Conservation (phyloP, 192 early-diverging fungal genomes). For the Coemansia sp. region DNA sequence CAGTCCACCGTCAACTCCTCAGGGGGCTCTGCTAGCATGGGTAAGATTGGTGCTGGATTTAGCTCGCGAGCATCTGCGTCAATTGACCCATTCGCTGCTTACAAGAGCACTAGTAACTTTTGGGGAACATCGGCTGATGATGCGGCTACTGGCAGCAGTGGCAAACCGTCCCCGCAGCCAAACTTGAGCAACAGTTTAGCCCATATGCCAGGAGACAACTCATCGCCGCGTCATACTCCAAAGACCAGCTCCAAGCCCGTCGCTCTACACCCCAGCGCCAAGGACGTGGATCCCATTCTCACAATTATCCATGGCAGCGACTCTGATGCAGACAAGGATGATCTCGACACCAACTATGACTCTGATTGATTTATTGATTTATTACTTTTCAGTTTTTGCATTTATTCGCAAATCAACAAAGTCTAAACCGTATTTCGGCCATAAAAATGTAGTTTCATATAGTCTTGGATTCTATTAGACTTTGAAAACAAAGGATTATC, state of each 20-base stretch:
- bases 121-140: background rate
- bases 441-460: no score
- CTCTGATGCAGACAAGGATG: background rate
- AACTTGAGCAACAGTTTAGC: background rate
- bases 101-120: background rate
- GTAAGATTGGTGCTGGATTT: conserved; percentile 23
- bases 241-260: background rate
- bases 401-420: no score
- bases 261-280: background rate
- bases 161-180: background rate
- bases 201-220: background rate
- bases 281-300: conserved; percentile 13
- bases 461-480: no score
- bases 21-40: conserved; percentile 15
- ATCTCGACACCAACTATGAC: conserved; percentile 7
- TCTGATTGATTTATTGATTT: background rate
- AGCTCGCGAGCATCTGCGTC: conserved; percentile 9
- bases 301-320: conserved; percentile 11
- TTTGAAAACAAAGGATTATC: no score
- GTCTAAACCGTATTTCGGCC: no score
- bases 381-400: no score
- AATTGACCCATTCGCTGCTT: conserved; percentile 12
- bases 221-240: background rate
- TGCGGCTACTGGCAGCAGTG: background rate
- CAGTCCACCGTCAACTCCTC: background rate